A percentile compares a stretch with the other conserved stretches of the same genome.
Conservation (phyloP, 306 rosid species). For the Vicia villosa region DNA sequence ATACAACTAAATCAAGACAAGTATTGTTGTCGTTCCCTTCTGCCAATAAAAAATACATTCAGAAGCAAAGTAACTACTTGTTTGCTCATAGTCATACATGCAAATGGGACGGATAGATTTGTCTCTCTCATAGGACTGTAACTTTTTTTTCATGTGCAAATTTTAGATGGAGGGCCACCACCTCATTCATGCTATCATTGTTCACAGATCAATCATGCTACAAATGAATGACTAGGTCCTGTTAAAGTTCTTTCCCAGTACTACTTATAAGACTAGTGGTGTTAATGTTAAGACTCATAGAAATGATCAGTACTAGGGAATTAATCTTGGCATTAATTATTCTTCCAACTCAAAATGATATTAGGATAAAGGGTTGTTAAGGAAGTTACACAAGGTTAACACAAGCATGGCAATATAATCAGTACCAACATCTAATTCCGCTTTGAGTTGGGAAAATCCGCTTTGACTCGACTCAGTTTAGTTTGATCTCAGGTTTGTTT, state of each 20-base stretch:
- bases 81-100: not conserved
- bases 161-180: conserved; percentile 1
- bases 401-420: no score
- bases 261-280: not conserved
- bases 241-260: not conserved
- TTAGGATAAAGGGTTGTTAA: no score
- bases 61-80: not conserved
- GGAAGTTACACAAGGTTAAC: no score
- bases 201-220: not conserved
- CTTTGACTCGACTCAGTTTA: no score
- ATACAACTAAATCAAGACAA: not conserved
- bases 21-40: not conserved
- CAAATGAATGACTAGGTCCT: not conserved
- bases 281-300: not conserved
- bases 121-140: not conserved
- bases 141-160: not conserved
- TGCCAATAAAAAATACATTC: not conserved
- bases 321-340: no score
- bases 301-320: no score
- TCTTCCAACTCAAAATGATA: no score
- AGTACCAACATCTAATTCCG: no score
- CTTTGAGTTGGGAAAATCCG: no score
- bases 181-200: not conserved
- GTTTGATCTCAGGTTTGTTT: no score
- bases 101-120: conserved; percentile 4